Evolutionary conservation across 1,139 yeast genomes (phyloP), one percentile per base, ranked within the genome.

Genomic region (Pichia sp.): DNA sequence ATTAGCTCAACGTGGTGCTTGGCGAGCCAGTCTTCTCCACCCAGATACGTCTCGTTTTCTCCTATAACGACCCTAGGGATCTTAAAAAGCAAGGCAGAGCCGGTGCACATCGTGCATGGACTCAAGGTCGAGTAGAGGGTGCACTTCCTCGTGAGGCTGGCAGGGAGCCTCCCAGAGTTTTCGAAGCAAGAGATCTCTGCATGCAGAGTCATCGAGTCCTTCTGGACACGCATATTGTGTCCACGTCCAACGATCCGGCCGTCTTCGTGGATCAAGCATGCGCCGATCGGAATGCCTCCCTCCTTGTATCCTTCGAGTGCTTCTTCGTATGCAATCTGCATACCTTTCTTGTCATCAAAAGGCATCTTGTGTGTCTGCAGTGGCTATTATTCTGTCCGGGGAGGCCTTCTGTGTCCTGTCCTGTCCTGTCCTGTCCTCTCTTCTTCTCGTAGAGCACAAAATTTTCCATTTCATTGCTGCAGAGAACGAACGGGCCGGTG

Each of bases 71-170:
- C 87, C 61, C 97, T 77, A 63, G 84, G 83, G 61, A 92, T 78
- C 41, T 96, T 96, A 71, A 91, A 92, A 77, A 92, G 76, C 55
- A 92, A 67, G 62, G 95, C 88, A 16, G 97, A 96, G 20, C 98
- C 98, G 7, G 95, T 81, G 67, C 98, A 92, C 97, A 92, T 92
- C 61, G 84, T 78, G 70, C 98, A 92, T 2, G 98, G 97, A 6
- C 96, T 87, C 61, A 92, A 75, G 0, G 97, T 88, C 46, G 97
- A 90, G 72, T 91, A 92, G 83, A 92, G 82, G 61, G 85, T 87
- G 71, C 85, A 85, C 66, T 75, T 79, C 73, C 77, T 87, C 76
- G 87, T 87, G 30, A 77, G 77, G 41, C 74, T 74, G 5, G 89
- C 92, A 24, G 80, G 79, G 55, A 92, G 76, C 64, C 97, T 80